Evolutionary conservation across 257 asterid species (phyloP).

Genomic region (Solanum virginianum): DNA sequence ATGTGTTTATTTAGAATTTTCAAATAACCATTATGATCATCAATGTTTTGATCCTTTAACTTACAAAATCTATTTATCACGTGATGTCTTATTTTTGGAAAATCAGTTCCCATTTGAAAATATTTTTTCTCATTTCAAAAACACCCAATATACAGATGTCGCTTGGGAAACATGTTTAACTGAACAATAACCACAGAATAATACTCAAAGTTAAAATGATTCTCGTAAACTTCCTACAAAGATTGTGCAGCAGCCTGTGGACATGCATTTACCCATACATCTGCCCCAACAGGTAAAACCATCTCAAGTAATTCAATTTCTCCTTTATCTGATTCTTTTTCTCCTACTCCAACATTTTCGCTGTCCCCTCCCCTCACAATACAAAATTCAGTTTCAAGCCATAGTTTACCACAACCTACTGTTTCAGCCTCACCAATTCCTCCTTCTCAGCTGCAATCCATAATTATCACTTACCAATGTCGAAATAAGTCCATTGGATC

Average conservation of each 20-base stretch:
- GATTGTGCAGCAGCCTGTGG: not conserved
- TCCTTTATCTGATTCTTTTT: too few relatives aligned
- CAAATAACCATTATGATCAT: not conserved
- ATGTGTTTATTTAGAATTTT: not conserved
- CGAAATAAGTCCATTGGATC: not conserved
- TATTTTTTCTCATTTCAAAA: too few relatives aligned
- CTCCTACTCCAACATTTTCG: not conserved
- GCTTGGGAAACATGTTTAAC: not conserved
- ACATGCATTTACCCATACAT: not conserved
- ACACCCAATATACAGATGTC: too few relatives aligned
- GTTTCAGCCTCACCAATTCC: not conserved
- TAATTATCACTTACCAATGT: not conserved
- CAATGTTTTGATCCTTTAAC: not conserved
- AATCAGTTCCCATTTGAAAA: too few relatives aligned
- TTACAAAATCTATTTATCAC: not conserved
- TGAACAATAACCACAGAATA: not conserved
- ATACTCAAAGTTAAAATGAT: not conserved
- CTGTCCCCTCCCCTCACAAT: not conserved
- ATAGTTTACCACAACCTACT: not conserved
- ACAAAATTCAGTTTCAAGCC: not conserved
- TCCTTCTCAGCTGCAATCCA: not conserved
- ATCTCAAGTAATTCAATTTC: not conserved
- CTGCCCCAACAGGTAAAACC: not conserved
- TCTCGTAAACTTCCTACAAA: not conserved
- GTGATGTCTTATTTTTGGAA: too few relatives aligned